phyloP scores from a whole-genome alignment of 2,329 filamentous ascomycete species.

The Elsinoe perseae region DNA sequence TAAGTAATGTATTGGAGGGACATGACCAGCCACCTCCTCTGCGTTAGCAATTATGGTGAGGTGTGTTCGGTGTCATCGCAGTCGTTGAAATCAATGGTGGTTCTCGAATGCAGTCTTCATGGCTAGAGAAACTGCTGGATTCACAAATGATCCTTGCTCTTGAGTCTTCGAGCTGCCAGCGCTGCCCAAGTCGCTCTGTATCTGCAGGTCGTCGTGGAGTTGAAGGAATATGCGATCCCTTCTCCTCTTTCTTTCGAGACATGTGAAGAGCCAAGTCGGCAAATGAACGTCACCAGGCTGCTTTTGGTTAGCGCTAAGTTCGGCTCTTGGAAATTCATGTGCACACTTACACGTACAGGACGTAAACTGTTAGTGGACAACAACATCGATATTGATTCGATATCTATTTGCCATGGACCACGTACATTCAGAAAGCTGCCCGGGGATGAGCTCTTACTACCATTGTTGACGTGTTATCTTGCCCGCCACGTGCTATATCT shows the following conservation, averaged over 20 bases:
- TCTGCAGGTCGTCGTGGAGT: background rate
- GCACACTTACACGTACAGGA: no score
- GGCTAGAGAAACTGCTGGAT: background rate
- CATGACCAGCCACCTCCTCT: constrained; percentile 5
- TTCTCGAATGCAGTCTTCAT: background rate
- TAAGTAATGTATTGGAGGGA: background rate
- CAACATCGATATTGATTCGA: no score
- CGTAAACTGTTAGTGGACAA: no score
- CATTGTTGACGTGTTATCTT: no score
- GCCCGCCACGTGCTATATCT: no score
- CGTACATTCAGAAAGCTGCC: no score
- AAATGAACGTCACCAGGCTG: background rate
- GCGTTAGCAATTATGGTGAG: background rate
- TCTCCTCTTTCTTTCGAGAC: background rate
- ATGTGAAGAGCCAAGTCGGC: background rate
- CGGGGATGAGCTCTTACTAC: no score
- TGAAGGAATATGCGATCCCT: background rate
- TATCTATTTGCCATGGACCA: no score
- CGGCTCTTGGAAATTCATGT: no score
- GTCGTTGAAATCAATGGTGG: background rate
- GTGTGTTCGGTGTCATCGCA: constrained; percentile 1
- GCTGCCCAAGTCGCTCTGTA: background rate
- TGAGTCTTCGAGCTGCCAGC: background rate
- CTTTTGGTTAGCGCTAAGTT: background rate
- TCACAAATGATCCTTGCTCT: background rate